A percentile compares a stretch with the other conserved stretches of the same genome.
These are phyloP conservation scores for Aspergillus sojae DNA, from an alignment of 2,329 filamentous ascomycete species.

Conservation along the genomic window DNA sequence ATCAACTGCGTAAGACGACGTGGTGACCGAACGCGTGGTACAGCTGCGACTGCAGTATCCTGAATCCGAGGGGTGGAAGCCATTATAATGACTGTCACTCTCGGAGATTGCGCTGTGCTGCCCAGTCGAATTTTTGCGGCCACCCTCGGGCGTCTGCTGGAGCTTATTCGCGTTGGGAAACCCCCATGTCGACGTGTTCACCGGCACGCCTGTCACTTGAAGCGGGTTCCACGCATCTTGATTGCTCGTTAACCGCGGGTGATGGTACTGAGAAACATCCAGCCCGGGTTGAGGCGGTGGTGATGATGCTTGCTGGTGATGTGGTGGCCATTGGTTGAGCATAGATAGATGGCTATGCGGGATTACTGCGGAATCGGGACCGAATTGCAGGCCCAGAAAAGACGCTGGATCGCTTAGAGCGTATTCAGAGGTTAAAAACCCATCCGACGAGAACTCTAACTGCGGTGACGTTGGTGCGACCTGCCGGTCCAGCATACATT, in stretches of 20 bases:
- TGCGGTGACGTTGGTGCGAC: constrained; percentile 17
- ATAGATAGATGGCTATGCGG: constrained; percentile 24
- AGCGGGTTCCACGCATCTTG: constrained; percentile 40
- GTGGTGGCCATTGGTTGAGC: constrained; percentile 23
- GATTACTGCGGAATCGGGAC: constrained; percentile 23
- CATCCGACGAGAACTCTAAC: constrained; percentile 15
- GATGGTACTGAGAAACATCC: constrained; percentile 27
- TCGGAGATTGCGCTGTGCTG: constrained; percentile 36
- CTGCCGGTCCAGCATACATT: constrained; percentile 32
- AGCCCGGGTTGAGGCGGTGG: constrained; percentile 18
- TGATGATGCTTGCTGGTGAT: constrained; percentile 20
- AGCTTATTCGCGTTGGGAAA: constrained; percentile 22
- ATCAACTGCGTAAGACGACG: constrained; percentile 32
- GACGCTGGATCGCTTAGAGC: constrained; percentile 26
- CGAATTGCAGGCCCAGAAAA: constrained; percentile 31
- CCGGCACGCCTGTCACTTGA: constrained; percentile 30
- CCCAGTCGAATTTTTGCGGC: constrained; percentile 27
- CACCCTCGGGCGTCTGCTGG: constrained; percentile 22
- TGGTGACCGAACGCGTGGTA: constrained; percentile 31
- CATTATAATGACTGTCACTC: constrained; percentile 34
- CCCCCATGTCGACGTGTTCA: constrained; percentile 17
- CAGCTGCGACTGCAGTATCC: constrained; percentile 38
- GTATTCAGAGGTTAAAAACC: constrained; percentile 17
- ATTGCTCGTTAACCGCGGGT: constrained; percentile 21
- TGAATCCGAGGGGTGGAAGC: constrained; percentile 36